Evolutionary conservation across 805 yeast genomes (phyloP).

Genomic region (Lachancea waltii): DNA sequence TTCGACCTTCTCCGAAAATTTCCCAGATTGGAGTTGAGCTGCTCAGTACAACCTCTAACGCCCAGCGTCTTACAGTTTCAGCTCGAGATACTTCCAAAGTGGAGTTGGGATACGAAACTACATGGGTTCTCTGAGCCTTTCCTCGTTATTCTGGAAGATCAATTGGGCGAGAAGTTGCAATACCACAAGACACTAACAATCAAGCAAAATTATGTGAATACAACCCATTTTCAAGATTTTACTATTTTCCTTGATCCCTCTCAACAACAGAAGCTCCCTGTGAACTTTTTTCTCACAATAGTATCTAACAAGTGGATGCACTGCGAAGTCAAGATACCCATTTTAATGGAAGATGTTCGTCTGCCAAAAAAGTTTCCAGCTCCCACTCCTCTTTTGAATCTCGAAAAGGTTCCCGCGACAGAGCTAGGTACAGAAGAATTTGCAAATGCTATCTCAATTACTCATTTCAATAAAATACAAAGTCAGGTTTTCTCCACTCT

Average conservation of each 20-base stretch:
- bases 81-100: conserved; percentile 60
- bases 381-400: conserved; percentile 17
- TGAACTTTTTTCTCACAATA: conserved; percentile 65
- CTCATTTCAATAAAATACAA: conserved; percentile 63
- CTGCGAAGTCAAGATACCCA: conserved; percentile 56
- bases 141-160: conserved; percentile 68
- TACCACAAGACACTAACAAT: conserved; percentile 50
- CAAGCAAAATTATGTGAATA: conserved; percentile 41
- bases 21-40: conserved; percentile 58
- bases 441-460: conserved; percentile 38
- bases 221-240: conserved; percentile 56
- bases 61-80: conserved; percentile 59
- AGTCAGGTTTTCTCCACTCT: conserved; percentile 60
- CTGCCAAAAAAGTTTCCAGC: conserved; percentile 30
- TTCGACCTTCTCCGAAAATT: conserved; percentile 59
- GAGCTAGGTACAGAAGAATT: conserved; percentile 47
- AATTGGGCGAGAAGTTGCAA: conserved; percentile 73
- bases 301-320: conserved; percentile 85
- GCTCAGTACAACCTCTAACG: conserved; percentile 71
- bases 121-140: conserved; percentile 68
- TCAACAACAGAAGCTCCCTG: conserved; percentile 40
- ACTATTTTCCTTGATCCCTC: conserved; percentile 38
- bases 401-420: conserved; percentile 41
- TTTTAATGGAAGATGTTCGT: conserved; percentile 32
- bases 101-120: conserved; percentile 65